Conservation (phyloP, 2,329 filamentous ascomycete genomes). For the Colletotrichum tamarilloi region DNA sequence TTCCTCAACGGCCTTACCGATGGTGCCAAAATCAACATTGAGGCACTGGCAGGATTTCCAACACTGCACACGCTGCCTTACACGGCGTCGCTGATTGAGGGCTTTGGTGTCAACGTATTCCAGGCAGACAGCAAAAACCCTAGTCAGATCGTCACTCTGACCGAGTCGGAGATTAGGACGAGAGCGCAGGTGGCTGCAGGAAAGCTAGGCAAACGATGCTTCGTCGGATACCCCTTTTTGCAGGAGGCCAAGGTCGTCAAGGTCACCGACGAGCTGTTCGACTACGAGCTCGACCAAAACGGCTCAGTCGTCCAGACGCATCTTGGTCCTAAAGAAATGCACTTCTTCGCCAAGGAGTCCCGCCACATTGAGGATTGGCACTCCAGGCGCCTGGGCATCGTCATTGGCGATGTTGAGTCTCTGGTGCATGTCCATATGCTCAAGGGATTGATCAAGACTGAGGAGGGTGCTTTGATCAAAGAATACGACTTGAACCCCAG, state of each 20-base stretch:
- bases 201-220: conserved; percentile 86
- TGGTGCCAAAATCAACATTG: conserved; percentile 82
- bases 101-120: conserved; percentile 93
- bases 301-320: conserved; percentile 74
- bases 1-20: conserved; percentile 86
- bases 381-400: conserved; percentile 89
- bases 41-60: conserved; percentile 93
- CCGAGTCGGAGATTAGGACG: conserved; percentile 77
- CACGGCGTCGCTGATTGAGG: conserved; percentile 75
- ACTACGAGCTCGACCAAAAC: conserved; percentile 78
- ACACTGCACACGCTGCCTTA: conserved; percentile 88
- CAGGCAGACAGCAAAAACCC: conserved; percentile 96
- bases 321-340: conserved; percentile 80
- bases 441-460: conserved; percentile 89
- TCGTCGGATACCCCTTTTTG: conserved; percentile 94
- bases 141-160: conserved; percentile 91
- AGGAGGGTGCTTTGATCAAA: conserved; percentile 90
- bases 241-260: conserved; percentile 91
- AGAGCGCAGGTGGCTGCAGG: conserved; percentile 78
- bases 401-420: conserved; percentile 88
- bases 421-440: conserved; percentile 94
- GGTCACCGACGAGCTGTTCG: conserved; percentile 93
- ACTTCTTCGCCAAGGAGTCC: conserved; percentile 86
- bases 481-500: conserved; percentile 90
- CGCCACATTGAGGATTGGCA: conserved; percentile 87